phyloP scores from a whole-genome alignment of 164 flowering plant genomes.

The Warburgia ugandensis region DNA sequence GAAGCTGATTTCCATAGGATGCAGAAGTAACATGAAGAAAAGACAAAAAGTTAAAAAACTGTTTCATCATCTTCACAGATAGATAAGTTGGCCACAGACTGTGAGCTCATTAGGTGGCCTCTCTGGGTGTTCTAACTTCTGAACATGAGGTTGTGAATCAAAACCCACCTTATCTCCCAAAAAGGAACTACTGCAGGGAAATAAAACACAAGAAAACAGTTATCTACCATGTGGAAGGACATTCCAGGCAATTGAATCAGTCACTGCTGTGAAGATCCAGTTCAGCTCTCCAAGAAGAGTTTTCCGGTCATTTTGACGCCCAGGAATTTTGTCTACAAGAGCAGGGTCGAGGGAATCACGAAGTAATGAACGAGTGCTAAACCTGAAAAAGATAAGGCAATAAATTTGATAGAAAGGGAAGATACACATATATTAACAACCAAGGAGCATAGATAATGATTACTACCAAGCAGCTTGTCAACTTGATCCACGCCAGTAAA shows the following conservation, averaged over 20 bases:
- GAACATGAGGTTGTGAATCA: too few species aligned
- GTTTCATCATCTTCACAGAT: too few species aligned
- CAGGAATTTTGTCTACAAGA: conserved; percentile 87
- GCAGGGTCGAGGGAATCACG: conserved; percentile 63
- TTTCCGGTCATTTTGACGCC: conserved; percentile 92
- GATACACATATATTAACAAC: not conserved
- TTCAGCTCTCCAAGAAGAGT: conserved; percentile 94
- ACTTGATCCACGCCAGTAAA: too few species aligned
- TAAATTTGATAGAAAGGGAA: not conserved
- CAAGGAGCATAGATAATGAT: too few species aligned
- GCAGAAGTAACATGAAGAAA: too few species aligned
- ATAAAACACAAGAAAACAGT: not conserved
- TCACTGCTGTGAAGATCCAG: conserved; percentile 98
- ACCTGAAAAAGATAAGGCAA: conserved; percentile 41
- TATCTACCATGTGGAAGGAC: conserved; percentile 93
- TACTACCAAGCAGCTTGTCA: too few species aligned
- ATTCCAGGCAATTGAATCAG: conserved; percentile 99
- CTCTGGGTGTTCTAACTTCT: too few species aligned
- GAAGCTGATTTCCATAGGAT: too few species aligned
- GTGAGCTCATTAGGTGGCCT: too few species aligned
- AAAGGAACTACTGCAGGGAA: not conserved
- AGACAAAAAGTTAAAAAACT: too few species aligned
- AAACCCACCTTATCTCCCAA: too few species aligned
- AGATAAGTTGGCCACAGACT: too few species aligned
- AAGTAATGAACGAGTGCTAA: conserved; percentile 73